Evolutionary conservation across 139 green algal genomes (phyloP).

Genomic region (Nannochloris sp.): DNA sequence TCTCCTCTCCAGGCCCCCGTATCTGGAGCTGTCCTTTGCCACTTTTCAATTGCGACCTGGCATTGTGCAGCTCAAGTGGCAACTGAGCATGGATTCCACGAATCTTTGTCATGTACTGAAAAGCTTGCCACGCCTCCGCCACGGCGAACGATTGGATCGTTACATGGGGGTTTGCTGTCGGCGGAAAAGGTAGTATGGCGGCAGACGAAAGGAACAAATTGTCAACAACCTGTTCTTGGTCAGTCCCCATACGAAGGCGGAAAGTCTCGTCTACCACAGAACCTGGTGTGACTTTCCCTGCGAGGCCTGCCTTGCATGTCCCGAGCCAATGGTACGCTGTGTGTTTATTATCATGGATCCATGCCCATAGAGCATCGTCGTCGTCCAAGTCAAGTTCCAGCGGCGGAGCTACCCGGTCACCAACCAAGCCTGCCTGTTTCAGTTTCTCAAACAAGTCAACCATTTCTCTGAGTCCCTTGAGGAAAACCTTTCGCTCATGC

Average conservation of each 20-base stretch:
- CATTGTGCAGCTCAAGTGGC: background rate
- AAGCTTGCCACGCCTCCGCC: background rate
- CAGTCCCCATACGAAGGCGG: background rate
- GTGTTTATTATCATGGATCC: constrained; percentile 1
- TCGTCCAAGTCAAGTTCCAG: background rate
- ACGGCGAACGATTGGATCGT: background rate
- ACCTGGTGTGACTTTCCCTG: background rate
- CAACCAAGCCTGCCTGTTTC: background rate
- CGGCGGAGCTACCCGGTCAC: background rate
- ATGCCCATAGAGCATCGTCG: background rate
- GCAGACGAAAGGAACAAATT: background rate
- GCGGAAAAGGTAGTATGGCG: background rate
- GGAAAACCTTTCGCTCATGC: background rate
- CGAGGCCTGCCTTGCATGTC: background rate
- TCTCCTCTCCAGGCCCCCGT: background rate
- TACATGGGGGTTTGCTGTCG: background rate
- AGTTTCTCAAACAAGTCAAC: background rate
- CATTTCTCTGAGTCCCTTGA: background rate
- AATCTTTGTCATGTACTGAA: background rate
- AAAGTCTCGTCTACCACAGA: background rate
- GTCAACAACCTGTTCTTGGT: background rate
- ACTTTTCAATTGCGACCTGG: background rate
- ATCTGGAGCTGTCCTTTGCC: background rate
- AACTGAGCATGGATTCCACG: background rate
- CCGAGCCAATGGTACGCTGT: constrained; percentile 3